phyloP scores from a whole-genome alignment of 1,284 basidiomycete species.

The Moniliella sp. region DNA sequence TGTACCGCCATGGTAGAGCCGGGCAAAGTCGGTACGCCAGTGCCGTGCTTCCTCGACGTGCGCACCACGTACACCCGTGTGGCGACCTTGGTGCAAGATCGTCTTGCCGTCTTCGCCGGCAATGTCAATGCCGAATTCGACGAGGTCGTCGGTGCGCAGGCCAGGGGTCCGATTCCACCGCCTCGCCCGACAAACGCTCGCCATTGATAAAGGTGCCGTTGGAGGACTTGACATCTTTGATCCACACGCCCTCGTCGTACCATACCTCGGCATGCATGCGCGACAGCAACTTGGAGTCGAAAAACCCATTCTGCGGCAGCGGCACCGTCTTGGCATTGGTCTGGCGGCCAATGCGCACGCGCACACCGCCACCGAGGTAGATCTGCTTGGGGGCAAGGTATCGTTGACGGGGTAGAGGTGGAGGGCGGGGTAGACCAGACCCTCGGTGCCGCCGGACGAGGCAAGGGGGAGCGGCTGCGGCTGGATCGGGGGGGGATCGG shows the following conservation, averaged over 20 bases:
- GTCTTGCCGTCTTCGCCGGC: slow-evolving; percentile 95
- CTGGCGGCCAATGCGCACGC: slow-evolving; percentile 87
- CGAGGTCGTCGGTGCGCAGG: slow-evolving; percentile 78
- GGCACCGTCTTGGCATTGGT: slow-evolving; percentile 90
- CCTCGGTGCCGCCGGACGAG: slow-evolving; percentile 5
- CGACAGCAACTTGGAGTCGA: slow-evolving; percentile 86
- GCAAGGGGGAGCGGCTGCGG: not conserved
- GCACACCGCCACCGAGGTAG: slow-evolving; percentile 42
- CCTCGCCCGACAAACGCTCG: slow-evolving; percentile 69
- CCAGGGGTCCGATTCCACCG: slow-evolving; percentile 74
- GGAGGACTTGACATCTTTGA: slow-evolving; percentile 92
- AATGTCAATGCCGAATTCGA: slow-evolving; percentile 96
- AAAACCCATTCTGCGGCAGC: slow-evolving; percentile 81
- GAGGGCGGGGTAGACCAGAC: slow-evolving; percentile 25
- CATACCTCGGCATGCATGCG: slow-evolving; percentile 93
- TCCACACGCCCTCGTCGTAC: slow-evolving; percentile 73
- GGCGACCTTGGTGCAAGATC: slow-evolving; percentile 90
- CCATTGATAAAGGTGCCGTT: slow-evolving; percentile 97
- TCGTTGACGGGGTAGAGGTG: slow-evolving; percentile 77
- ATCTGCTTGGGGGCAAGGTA: slow-evolving; percentile 92
- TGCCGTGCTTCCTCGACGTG: slow-evolving; percentile 53
- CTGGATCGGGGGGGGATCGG: not conserved
- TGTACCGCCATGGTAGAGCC: slow-evolving; percentile 18
- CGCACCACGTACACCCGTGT: slow-evolving; percentile 76
- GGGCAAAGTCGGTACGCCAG: slow-evolving; percentile 27